Evolutionary conservation across 495 filamentous ascomycete genomes (phyloP), one percentile per base, ranked within the genome.

Genomic region (Acidomyces sp.): DNA sequence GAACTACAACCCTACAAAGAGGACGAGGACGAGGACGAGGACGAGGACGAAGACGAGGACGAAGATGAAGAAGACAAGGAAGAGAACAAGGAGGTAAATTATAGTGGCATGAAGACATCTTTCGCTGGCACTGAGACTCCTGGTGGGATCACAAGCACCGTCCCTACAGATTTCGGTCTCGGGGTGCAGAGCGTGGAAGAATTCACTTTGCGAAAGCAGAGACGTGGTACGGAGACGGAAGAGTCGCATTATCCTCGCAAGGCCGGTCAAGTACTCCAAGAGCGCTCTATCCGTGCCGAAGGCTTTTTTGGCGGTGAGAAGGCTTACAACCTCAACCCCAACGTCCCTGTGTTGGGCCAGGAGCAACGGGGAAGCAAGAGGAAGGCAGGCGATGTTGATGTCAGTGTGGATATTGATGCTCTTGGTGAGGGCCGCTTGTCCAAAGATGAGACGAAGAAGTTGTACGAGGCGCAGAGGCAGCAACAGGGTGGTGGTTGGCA

Each of bases 231-330:
- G 20, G 85, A 94, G 51, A 93, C 85, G 4, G 87, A 95, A 55
- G 48, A 46, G 22, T 74, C 72, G 15, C 63, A 66, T 15, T 69
- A 76, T 39, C 82, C 79, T 4, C 74, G 80, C 24, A 75, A 72
- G 28, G 82, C 90, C 7, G 92, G 90, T 57, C 86, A 85, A 35
- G 82, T 97, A 34, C 70, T 97, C 11, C 85, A 86, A 2, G 90
- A 97, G 64, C 79, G 80, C 44, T 74, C 81, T 55, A 74, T 82
- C 15, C 73, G 77, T 34, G 74, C 82, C 12, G 80, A 88, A 46
- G 90, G 90, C 29, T 96, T 96, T 69, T 96, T 97, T 55, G 90
- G 90, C 27, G 83, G 85, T 43, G 90, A 97, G 50, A 78, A 81
- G 51, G 79, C 78, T 11, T 97, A 97, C 60, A 85, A 96, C 62